A percentile compares a stretch with the other conserved stretches of the same genome.
These are phyloP conservation scores for Cladophialophora yegresii DNA, from an alignment of 2,329 filamentous ascomycete genomes.

Conservation along the genomic window DNA sequence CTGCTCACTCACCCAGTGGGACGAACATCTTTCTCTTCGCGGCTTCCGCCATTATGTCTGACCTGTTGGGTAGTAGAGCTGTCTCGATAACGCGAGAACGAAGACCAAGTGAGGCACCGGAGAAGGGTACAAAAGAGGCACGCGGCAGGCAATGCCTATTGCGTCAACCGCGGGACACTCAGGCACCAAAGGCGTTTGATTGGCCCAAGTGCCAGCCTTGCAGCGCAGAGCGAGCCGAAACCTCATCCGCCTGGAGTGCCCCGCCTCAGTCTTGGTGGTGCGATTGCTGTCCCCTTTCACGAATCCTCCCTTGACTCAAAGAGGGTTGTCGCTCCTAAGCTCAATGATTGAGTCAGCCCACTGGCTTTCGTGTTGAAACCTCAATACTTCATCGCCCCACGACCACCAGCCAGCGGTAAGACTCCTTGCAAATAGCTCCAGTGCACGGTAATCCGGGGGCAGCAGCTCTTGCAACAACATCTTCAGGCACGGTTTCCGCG, in stretches of 20 bases:
- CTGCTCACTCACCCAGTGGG: slow-evolving; percentile 46
- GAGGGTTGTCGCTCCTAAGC: neutral
- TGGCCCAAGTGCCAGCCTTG: slow-evolving; percentile 15
- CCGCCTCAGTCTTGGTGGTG: no score
- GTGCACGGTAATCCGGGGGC: slow-evolving; percentile 48
- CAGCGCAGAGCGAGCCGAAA: neutral
- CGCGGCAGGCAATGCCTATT: slow-evolving; percentile 16
- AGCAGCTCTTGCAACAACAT: slow-evolving; percentile 53
- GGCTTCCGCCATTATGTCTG: slow-evolving; percentile 26
- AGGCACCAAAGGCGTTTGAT: slow-evolving; percentile 13
- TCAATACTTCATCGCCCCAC: slow-evolving; percentile 64
- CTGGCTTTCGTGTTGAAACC: slow-evolving; percentile 52
- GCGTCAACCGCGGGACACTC: slow-evolving; percentile 21
- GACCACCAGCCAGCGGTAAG: slow-evolving; percentile 63
- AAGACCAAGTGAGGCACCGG: neutral
- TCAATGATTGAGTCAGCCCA: slow-evolving; percentile 15
- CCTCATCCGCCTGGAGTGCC: neutral
- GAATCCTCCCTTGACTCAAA: neutral
- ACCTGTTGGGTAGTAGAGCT: neutral
- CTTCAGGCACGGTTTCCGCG: slow-evolving; percentile 65
- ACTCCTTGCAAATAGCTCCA: slow-evolving; percentile 64
- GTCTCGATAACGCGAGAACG: neutral
- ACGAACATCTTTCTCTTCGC: slow-evolving; percentile 51
- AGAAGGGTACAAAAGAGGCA: neutral
- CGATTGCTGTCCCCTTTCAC: no score